These are phyloP conservation scores for Alternaria angustiovoidea DNA, from an alignment of 2,329 filamentous ascomycete species.

Conservation along the genomic window DNA sequence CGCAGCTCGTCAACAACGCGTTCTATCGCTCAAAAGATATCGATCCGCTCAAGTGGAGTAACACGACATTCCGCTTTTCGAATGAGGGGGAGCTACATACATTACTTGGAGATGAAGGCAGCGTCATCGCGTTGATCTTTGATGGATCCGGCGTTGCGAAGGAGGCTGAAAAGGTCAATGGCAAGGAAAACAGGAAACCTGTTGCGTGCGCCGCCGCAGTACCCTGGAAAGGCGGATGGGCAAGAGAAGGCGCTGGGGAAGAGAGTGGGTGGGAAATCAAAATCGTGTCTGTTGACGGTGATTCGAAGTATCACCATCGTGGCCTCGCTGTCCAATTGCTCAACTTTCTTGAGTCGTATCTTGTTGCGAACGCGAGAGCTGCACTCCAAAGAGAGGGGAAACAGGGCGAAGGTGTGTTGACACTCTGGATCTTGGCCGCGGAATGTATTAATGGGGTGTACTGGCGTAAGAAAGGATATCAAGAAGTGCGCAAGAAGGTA, in stretches of 20 bases:
- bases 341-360: conserved; percentile 17
- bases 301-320: conserved; percentile 22
- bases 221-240: conserved; percentile 36
- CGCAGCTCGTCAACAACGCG: conserved; percentile 28
- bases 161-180: not conserved
- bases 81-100: conserved; percentile 20
- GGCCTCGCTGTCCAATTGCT: conserved; percentile 30
- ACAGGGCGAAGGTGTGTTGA: not conserved
- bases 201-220: conserved; percentile 34
- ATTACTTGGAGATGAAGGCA: conserved; percentile 20
- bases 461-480: conserved; percentile 38
- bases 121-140: conserved; percentile 27
- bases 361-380: conserved; percentile 11
- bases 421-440: conserved; percentile 34
- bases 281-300: conserved; percentile 32
- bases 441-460: conserved; percentile 38
- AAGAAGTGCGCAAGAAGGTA: conserved; percentile 21
- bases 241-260: conserved; percentile 18
- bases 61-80: conserved; percentile 20
- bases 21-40: conserved; percentile 26
- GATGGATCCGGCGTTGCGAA: conserved; percentile 10
- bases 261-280: conserved; percentile 43
- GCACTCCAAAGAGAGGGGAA: not conserved
- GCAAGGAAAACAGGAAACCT: conserved; percentile 11
- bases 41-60: conserved; percentile 27